phyloP scores from a whole-genome alignment of 805 yeast species.

The Ogataea henricii region DNA sequence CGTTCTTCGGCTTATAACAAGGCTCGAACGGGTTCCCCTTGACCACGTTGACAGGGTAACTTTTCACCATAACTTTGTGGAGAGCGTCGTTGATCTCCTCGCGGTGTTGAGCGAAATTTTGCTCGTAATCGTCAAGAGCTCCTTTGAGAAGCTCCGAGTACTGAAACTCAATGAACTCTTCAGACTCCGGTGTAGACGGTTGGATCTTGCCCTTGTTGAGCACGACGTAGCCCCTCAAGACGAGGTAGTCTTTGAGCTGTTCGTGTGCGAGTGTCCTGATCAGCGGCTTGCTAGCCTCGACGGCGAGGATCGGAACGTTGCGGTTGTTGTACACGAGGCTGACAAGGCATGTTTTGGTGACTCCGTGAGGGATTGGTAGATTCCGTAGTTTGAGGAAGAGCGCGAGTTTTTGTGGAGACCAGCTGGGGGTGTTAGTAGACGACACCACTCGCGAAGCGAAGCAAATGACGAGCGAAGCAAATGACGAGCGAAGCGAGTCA shows the following conservation, averaged over 20 bases:
- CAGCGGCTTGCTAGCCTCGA: conserved; percentile 1
- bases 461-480: not conserved
- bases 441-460: no score
- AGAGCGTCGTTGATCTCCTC: conserved; percentile 3
- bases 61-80: not conserved
- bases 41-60: not conserved
- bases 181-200: conserved; percentile 2
- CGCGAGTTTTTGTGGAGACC: conserved; percentile 3
- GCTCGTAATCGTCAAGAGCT: not conserved
- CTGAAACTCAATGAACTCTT: conserved; percentile 5
- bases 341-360: not conserved
- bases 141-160: conserved; percentile 1
- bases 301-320: conserved; percentile 1
- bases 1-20: conserved; percentile 1
- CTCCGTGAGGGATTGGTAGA: not conserved
- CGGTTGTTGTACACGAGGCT: not conserved
- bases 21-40: conserved; percentile 1
- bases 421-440: not conserved
- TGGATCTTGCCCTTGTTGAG: conserved; percentile 5
- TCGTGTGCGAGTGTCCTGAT: not conserved
- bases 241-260: conserved; percentile 6
- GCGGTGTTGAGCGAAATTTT: not conserved
- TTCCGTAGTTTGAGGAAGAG: not conserved
- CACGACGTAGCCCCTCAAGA: conserved; percentile 1
- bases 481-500: no score